phyloP scores from a whole-genome alignment of 2,329 filamentous ascomycete species.

The Botrytis aclada region DNA sequence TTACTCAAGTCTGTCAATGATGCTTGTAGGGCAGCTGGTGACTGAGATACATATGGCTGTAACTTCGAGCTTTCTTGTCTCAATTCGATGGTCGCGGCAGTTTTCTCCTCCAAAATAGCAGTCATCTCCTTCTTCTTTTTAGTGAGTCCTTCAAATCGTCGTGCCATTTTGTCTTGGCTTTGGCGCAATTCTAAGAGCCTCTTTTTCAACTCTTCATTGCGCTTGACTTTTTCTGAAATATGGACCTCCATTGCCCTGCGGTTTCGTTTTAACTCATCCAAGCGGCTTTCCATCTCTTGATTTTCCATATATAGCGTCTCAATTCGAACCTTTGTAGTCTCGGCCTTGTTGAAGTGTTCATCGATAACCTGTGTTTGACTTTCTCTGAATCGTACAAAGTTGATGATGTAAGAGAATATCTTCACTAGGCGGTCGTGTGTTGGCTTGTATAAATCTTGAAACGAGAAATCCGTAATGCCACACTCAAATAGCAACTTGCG shows the following conservation, averaged over 20 bases:
- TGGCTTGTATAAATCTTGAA: conserved; percentile 86
- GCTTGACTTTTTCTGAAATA: conserved; percentile 77
- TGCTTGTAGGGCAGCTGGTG: conserved; percentile 76
- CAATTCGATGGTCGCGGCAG: conserved; percentile 64
- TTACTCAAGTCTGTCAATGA: conserved; percentile 78
- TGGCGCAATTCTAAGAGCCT: conserved; percentile 75
- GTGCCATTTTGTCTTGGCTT: conserved; percentile 78
- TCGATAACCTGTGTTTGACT: conserved; percentile 87
- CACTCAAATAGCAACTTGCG: conserved; percentile 79
- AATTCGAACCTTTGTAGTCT: conserved; percentile 81
- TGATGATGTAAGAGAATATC: conserved; percentile 97
- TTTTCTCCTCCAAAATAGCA: conserved; percentile 67
- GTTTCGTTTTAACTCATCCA: conserved; percentile 78
- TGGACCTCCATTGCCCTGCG: conserved; percentile 76
- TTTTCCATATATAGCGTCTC: conserved; percentile 84
- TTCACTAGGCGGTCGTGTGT: conserved; percentile 87
- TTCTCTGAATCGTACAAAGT: conserved; percentile 96
- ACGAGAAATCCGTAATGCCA: conserved; percentile 89
- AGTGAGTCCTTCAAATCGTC: conserved; percentile 79
- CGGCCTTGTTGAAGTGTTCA: conserved; percentile 87
- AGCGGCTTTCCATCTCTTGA: conserved; percentile 75
- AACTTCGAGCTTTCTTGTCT: conserved; percentile 87
- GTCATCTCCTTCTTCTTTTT: conserved; percentile 76
- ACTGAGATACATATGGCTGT: conserved; percentile 87
- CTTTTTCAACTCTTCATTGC: conserved; percentile 84